A percentile compares a stretch with the other conserved stretches of the same genome.
phyloP scores from a whole-genome alignment of 2,329 filamentous ascomycete species.

The Gyromitra esculenta region DNA sequence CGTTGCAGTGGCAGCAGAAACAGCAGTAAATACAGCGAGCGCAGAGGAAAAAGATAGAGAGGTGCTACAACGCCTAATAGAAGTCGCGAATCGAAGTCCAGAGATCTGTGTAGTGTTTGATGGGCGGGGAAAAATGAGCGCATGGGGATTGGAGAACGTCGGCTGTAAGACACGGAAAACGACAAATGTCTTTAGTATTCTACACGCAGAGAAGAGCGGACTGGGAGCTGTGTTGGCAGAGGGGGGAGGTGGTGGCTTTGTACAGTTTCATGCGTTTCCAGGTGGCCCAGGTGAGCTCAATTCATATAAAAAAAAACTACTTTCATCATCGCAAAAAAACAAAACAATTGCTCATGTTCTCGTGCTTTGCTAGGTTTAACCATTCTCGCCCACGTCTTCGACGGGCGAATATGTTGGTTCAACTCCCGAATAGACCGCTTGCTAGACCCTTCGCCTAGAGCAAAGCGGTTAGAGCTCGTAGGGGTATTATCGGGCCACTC shows the following conservation, averaged over 20 bases:
- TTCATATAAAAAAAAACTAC: background rate
- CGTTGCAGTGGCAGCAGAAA: constrained; percentile 79
- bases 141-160: constrained; percentile 90
- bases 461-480: constrained; percentile 69
- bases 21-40: constrained; percentile 73
- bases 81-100: constrained; percentile 82
- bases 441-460: constrained; percentile 75
- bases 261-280: constrained; percentile 49
- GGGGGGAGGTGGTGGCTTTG: constrained; percentile 20
- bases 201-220: constrained; percentile 70
- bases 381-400: constrained; percentile 82
- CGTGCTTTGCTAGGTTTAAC: constrained; percentile 51
- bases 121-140: constrained; percentile 84
- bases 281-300: constrained; percentile 47
- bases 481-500: constrained; percentile 86
- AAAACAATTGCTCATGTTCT: constrained; percentile 60
- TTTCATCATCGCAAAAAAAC: constrained; percentile 59
- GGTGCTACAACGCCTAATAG: constrained; percentile 83
- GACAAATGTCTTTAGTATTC: constrained; percentile 82
- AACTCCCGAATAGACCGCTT: constrained; percentile 80
- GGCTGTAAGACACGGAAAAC: constrained; percentile 73
- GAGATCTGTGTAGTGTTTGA: constrained; percentile 90
- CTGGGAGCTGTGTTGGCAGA: constrained; percentile 55
- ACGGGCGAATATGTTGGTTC: constrained; percentile 84
- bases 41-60: constrained; percentile 72